Percentiles rank a stretch among this genome's conserved stretches.
Evolutionary conservation across 2,329 filamentous ascomycete species (phyloP).

Genomic region (Alternaria ventricosa): DNA sequence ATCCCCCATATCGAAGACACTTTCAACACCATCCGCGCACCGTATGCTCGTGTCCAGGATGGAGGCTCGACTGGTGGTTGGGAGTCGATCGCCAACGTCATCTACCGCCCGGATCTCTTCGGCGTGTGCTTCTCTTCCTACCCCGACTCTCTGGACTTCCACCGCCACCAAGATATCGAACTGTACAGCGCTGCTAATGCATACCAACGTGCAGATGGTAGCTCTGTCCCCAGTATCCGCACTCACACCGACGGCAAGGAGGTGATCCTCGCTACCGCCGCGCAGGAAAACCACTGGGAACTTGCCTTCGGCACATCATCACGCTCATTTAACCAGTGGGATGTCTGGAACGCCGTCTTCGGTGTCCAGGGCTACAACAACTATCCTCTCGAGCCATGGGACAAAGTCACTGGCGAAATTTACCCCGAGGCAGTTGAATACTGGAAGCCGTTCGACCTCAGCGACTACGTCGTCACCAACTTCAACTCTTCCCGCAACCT

Average conservation of each 20-base stretch:
- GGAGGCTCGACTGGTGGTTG: slow-evolving; percentile 50
- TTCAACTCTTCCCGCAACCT: slow-evolving; percentile 44
- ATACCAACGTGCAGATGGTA: slow-evolving; percentile 36
- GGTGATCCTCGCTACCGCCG: slow-evolving; percentile 31
- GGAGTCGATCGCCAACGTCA: slow-evolving; percentile 45
- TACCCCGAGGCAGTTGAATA: slow-evolving; percentile 46
- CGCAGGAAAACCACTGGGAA: slow-evolving; percentile 49
- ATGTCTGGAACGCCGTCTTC: slow-evolving; percentile 50
- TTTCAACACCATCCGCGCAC: slow-evolving; percentile 46
- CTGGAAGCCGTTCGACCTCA: slow-evolving; percentile 49
- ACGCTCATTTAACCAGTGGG: slow-evolving; percentile 47
- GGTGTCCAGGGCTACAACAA: slow-evolving; percentile 46
- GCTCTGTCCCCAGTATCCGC: slow-evolving; percentile 40
- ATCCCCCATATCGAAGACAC: slow-evolving; percentile 42
- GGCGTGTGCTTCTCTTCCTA: slow-evolving; percentile 49
- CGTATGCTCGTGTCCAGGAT: slow-evolving; percentile 48
- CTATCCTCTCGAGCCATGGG: slow-evolving; percentile 50
- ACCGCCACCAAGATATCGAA: slow-evolving; percentile 47
- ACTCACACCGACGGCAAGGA: slow-evolving; percentile 33
- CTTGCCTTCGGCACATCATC: slow-evolving; percentile 45
- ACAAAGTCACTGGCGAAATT: slow-evolving; percentile 50
- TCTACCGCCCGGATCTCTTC: slow-evolving; percentile 49
- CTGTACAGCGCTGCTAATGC: slow-evolving; percentile 44
- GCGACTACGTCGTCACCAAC: slow-evolving; percentile 42
- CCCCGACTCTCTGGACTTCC: slow-evolving; percentile 48